Conservation (phyloP, 208 protist genomes). For the Leishmania arabica region DNA sequence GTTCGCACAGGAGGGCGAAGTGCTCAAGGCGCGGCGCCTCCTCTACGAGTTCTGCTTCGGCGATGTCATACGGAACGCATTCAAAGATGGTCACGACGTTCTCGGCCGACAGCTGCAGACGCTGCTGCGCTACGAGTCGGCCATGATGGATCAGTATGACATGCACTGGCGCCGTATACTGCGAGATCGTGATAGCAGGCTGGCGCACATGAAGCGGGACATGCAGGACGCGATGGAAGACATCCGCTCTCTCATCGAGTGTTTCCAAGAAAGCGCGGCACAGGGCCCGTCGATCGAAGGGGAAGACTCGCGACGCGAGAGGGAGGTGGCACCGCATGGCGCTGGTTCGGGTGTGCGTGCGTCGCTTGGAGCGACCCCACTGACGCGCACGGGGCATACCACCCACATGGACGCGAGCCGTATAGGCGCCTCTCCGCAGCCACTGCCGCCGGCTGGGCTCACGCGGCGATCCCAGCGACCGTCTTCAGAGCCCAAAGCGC, state of each 20-base stretch:
- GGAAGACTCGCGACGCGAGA: not conserved
- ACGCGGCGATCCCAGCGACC: constrained; percentile 11
- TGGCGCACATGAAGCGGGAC: constrained; percentile 61
- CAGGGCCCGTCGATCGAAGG: not conserved
- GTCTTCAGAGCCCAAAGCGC: constrained; percentile 19
- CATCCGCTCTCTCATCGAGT: constrained; percentile 70
- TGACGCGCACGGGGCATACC: constrained; percentile 3
- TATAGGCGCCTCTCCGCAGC: constrained; percentile 25
- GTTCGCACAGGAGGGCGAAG: constrained; percentile 59
- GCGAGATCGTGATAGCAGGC: constrained; percentile 43
- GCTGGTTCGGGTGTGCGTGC: not conserved
- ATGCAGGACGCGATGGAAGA: constrained; percentile 67
- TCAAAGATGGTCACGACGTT: constrained; percentile 37
- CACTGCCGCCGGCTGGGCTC: constrained; percentile 11
- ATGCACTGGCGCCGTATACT: constrained; percentile 63
- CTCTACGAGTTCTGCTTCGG: constrained; percentile 83
- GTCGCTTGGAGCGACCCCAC: constrained; percentile 13
- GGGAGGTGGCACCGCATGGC: not conserved
- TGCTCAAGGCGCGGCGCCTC: constrained; percentile 73
- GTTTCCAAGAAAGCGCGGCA: constrained; percentile 14
- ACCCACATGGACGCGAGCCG: not conserved
- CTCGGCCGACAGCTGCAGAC: constrained; percentile 42
- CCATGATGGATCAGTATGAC: constrained; percentile 72
- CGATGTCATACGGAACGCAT: constrained; percentile 36
- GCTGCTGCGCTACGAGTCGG: constrained; percentile 40